Base-by-base conservation (phyloP, 257 asterid genomes). In the Ligustrum vulgare region DNA sequence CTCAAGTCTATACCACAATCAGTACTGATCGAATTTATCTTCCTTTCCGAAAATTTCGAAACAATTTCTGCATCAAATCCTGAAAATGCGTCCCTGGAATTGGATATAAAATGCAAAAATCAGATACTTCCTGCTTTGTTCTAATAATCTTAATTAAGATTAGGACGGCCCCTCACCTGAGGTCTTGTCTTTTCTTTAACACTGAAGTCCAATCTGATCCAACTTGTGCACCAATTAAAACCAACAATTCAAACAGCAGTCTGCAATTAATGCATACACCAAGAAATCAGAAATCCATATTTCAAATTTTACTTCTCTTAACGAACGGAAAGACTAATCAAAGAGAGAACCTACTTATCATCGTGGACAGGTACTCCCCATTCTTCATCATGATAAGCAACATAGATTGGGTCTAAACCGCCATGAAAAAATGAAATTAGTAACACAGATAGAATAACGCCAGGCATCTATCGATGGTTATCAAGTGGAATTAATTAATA, bases 311-410 rank as follows among this genome's bases (percentile, higher is more conserved):
- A 49, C 6, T 1, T 49, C 3, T 15, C 20, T 49, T 13, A 49
- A 18, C 56, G 15, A 15, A 58, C 0, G 7, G 69, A 5, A 3
- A 28, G 28, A 22, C n/a, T 10, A 41, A 41, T 11, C 15, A 41
- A 10, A 41, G 15, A 51, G 34, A 33, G 66, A 63, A 35, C 96
- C 13, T 86, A 91, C 97, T 80, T 80, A 80, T 91, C 96, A 58
- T 90, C 88, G 69, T 90, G 97, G 66, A 87, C 89, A 41, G 97
- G 93, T 36, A 91, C 96, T 22, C 96, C 97, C 97, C 97, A 90
- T 87, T 91, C 96, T 60, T 86, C 86, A 72, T 91, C 97, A 79
- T 91, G 97, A 82, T 91, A 91, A 67, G 92, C 87, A 65, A 91
- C 85, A 71, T 86, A 91, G 65, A 86, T 76, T 0, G 94, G 97